Base-by-base conservation (phyloP, 371 early-diverging fungal genomes). In the Batkoa obscura region DNA sequence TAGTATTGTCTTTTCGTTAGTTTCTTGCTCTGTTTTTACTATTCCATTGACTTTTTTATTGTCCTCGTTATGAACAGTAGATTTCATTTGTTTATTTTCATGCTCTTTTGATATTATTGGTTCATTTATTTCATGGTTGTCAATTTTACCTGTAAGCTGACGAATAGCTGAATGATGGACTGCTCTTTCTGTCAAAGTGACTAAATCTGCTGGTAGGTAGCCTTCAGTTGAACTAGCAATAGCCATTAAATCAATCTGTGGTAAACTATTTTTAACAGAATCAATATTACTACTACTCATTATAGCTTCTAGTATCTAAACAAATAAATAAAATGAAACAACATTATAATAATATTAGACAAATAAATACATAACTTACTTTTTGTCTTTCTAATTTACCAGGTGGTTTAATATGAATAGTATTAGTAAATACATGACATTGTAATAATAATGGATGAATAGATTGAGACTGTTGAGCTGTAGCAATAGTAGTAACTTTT, bases 201-300 rank as follows among this genome's bases (percentile, higher is more conserved):
- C 72, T 23, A 93, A 66, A 66, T 93, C 94, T 0, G 83, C 77
- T 3, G 93, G 88, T 17, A 83, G 65, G 60, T 86, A 93, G 0
- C 94, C 92, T 67, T 95, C 95, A 0, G 92, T 91, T 60, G 75
- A 69, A 37, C 83, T 78, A 1, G 89, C 83, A 0, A 89, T 71
- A 0, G 76, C 72, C 1, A 79, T 75, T 39, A 87, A 66, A 61
- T 87, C 84, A 34, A 88, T 68, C 3, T 61, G 52, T 0, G 68
- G 62, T 10, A 74, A 58, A 23, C 23, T 10, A 30, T 39, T 32
- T 45, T 43, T n/a, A 5, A 55, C 33, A 15, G 55, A 42, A 9
- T 23, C 33, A 43, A 35, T 55, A 57, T 23, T 53, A 35, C 0
- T 66, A 43, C 37, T 55, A 41, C 64, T 56, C 36, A 64, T 56